Evolutionary conservation across 371 early-diverging fungal species (phyloP).

Genomic region (Mucor irregularis): DNA sequence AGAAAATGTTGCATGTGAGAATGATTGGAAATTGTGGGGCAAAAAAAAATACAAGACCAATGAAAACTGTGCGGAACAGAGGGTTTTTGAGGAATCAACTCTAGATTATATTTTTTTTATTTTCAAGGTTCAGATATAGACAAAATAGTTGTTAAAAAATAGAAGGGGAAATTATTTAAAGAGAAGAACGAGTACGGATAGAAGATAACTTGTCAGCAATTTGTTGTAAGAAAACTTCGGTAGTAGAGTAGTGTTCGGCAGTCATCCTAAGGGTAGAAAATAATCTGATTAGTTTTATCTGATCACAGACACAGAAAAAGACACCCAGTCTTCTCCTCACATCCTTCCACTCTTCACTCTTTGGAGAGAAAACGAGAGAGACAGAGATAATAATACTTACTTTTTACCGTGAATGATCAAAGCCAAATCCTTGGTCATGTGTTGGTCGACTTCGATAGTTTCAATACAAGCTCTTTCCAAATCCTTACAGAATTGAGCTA

Average conservation of each 20-base stretch:
- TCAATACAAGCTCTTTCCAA: constrained; percentile 90
- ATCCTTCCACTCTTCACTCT: background rate
- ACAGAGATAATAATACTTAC: too few relatives aligned
- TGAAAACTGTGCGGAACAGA: too few relatives aligned
- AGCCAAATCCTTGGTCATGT: constrained; percentile 98
- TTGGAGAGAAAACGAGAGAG: too few relatives aligned
- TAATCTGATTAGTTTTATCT: background rate
- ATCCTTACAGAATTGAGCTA: constrained; percentile 75
- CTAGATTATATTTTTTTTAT: background rate
- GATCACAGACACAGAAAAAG: background rate
- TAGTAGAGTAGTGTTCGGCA: constrained; percentile 76
- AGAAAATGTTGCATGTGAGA: too few relatives aligned
- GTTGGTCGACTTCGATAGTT: constrained; percentile 78
- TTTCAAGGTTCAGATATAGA: background rate
- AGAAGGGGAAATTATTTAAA: constrained; percentile 6
- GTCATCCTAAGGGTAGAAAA: constrained; percentile 50
- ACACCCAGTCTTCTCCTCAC: background rate
- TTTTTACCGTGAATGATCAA: constrained; percentile 88
- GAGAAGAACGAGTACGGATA: constrained; percentile 43
- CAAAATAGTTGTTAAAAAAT: background rate
- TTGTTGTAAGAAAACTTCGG: constrained; percentile 77
- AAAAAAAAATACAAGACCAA: too few relatives aligned
- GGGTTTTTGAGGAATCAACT: too few relatives aligned
- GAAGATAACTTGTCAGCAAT: constrained; percentile 69
- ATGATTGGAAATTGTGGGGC: too few relatives aligned